Base-by-base conservation (phyloP, 129 eudicot species). In the Escallonia rubra region DNA sequence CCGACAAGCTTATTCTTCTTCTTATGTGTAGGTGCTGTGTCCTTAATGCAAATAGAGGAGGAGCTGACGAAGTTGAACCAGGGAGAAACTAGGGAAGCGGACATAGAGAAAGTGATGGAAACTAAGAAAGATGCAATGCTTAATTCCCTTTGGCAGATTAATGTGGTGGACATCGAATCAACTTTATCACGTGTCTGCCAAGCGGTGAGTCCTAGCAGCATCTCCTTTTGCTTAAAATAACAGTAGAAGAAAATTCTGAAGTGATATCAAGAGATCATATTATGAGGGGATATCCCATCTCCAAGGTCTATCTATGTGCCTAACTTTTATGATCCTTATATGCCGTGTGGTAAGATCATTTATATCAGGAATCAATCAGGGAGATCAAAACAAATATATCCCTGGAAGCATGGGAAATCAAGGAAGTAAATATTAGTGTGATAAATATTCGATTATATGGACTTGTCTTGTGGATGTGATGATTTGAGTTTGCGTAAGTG, bases 101-200 rank as follows among this genome's bases (percentile, higher is more conserved):
- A 68, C 64, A 40, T 87, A 64, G 65, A 69, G 59, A 90, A 87
- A 72, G 90, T 78, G 16, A 64, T 85, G 4, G 97, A 84, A 85
- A 80, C 76, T 2, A 90, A 87, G 59, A 87, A 91, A 78, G 97
- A 87, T 54, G 87, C 78, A 40, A 79, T 91, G 86, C 63, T 91
- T 75, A 75, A 85, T 78, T 87, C 93, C 42, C 80, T 91, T 68
- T 91, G 97, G 97, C 96, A 82, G 77, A 82, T 91, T 49, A 91
- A 91, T 70, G 97, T 91, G 64, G 89, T 83, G 10, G 97, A 91
- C 75, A 91, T 91, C 23, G 97, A 91, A 74, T 73, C 76, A 43
- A 91, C 97, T n/a, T 69, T 91, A 68, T 76, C 87, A 13, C 93
- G 77, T 42, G 97, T 91, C 44, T 87, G 97, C 81, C 96, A 91